Base-by-base conservation (phyloP, 2,329 filamentous ascomycete genomes). In the Xenosphaeropsis pyriputrescens region DNA sequence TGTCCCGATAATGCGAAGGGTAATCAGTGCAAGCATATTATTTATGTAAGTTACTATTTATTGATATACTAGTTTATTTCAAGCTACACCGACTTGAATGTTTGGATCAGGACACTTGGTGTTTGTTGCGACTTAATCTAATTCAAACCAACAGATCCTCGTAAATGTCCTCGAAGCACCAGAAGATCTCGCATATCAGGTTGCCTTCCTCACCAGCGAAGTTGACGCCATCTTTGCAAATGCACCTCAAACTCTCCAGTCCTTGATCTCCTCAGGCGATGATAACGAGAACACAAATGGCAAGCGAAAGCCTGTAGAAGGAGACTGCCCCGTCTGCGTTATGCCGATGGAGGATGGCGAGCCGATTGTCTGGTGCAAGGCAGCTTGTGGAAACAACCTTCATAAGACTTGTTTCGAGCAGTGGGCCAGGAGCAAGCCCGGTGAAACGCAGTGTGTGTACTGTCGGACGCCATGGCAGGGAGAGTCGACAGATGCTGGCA, bases 311-410 rank as follows among this genome's bases (percentile, higher is more conserved):
- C 58, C 68, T 1, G 54, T 76, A 26, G 69, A 75, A 37, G 74
- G 71, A 16, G 71, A 77, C 42, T 79, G 75, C 47, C 70, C 72
- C 0, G 72, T 79, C 43, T 79, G 75, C 53, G 72, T 70, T 50
- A 68, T 65, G 56, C 66, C 71, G 36, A 64, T 74, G 37, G 59
- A 66, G 18, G 47, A 60, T 2, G 49, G 50, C 4, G 59, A 59
- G 43, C 57, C 67, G 39, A 62, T 66, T 6, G 55, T 72, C 8
- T 79, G 71, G 63, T 79, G 75, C 54, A 67, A 67, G 47, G 64
- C 65, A 1, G 61, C 67, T 2, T 79, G 75, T 45, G 74, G 73
- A 14, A 75, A 78, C 53, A 77, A 77, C 46, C 56, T 76, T n/a
- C 72, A 76, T 19, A 4, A 14, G n/a, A 13, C 22, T 5, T 36